phyloP scores from a whole-genome alignment of 192 early-diverging fungal species.

The Podila clonocystis region DNA sequence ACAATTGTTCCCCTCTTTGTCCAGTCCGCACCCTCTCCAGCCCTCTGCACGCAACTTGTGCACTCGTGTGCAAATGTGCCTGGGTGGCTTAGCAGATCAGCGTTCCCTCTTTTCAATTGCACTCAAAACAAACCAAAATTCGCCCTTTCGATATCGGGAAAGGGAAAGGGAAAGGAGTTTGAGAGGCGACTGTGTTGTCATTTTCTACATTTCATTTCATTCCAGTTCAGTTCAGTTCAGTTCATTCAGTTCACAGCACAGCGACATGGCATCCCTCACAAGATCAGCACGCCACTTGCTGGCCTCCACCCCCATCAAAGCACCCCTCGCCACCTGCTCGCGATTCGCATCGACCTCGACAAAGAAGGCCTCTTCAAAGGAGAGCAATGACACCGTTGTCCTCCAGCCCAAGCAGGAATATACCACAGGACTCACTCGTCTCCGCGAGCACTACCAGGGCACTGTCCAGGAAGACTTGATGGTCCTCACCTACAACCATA shows the following conservation, averaged over 20 bases:
- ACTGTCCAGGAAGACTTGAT: constrained; percentile 64
- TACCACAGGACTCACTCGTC: constrained; percentile 39
- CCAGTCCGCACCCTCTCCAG: no score
- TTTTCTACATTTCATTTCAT: neutral
- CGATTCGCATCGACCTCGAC: constrained; percentile 8
- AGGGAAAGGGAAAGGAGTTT: no score
- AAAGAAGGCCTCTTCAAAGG: constrained; percentile 12
- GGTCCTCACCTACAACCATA: constrained; percentile 64
- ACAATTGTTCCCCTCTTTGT: no score
- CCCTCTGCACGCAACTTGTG: no score
- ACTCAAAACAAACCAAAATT: neutral
- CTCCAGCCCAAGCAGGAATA: constrained; percentile 21
- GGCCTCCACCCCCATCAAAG: neutral
- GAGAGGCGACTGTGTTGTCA: no score
- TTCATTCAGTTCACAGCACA: neutral
- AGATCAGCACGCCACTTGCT: constrained; percentile 5
- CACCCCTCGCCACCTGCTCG: neutral
- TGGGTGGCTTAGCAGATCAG: constrained; percentile 1
- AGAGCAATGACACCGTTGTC: constrained; percentile 4
- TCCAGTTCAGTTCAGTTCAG: constrained; percentile 3
- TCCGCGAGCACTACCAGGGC: constrained; percentile 60
- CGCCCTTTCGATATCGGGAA: no score
- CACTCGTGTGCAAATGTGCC: neutral
- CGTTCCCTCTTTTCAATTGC: no score
- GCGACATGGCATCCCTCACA: constrained; percentile 2